Evolutionary conservation across 2,329 filamentous ascomycete species (phyloP), one percentile per base, ranked within the genome.

Genomic region (Parasarocladium wereldwijsianum): DNA sequence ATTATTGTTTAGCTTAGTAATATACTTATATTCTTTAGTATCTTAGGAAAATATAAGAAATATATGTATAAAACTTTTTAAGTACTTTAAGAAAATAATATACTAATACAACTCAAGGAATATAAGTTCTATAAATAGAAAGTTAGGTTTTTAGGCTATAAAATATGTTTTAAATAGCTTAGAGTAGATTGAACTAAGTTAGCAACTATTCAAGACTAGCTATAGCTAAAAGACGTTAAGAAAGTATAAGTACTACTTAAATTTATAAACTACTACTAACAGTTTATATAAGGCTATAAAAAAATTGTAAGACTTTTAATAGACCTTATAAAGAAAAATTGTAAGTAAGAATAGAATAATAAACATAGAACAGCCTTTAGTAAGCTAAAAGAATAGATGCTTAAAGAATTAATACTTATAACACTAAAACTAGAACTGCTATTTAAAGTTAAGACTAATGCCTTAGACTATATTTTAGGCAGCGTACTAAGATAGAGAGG

Each of bases 41-140:
- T 13, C 9, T 17, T 38, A 22, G 19, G 38, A 38, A 13, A 38
- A 34, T 33, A 40, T 32, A 22, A 25, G 17, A 14, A 26, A 26
- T 29, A 33, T 21, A 16, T 27, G 3, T 24, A 29, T 20, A 26
- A 28, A 13, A 11, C 27, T 25, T 10, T 36, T 20, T 21, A 21
- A 14, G 8, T 26, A 24, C 16, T 36, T 29, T 18, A 26, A 16
- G 26, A 24, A 17, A 21, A 26, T 11, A 12, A 31, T 11, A 14
- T 24, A 2, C 16, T 34, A 13, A 13, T 25, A 26, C 8, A n/a
- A 25, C 17, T 19, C 11, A 16, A 26, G 13, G 17, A 26, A 13
- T 26, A 16, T 16, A n/a, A 26, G 24, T 26, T 26, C 24, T 13
- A 26, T 16, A n/a, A 16, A 26, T 13, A 26, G 13, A 26, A 13